A percentile compares a stretch with the other conserved stretches of the same genome.
These are phyloP conservation scores for Kockiozyma suomiensis DNA, from an alignment of 805 yeast species.

Conservation along the genomic window DNA sequence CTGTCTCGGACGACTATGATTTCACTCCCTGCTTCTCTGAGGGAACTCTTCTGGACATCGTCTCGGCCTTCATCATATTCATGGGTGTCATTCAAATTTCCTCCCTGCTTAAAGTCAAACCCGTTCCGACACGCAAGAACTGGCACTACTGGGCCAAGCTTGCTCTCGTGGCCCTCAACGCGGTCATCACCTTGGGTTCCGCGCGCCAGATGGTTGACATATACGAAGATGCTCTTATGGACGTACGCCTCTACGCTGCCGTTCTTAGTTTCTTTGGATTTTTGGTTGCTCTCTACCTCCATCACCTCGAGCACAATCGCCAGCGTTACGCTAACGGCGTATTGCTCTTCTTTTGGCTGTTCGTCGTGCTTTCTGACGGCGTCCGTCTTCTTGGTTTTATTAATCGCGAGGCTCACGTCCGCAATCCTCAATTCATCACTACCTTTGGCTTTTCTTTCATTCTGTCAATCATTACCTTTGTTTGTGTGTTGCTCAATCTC, in stretches of 20 bases:
- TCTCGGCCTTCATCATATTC: slow-evolving; percentile 38
- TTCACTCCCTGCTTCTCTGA: slow-evolving; percentile 47
- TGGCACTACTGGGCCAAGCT: slow-evolving; percentile 34
- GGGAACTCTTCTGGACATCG: slow-evolving; percentile 42
- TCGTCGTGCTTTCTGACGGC: slow-evolving; percentile 47
- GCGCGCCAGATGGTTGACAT: slow-evolving; percentile 31
- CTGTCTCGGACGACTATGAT: slow-evolving; percentile 38
- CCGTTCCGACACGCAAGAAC: slow-evolving; percentile 33
- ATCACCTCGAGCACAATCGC: slow-evolving; percentile 73
- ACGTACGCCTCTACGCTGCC: slow-evolving; percentile 45
- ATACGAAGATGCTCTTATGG: slow-evolving; percentile 40
- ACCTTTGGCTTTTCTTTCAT: slow-evolving; percentile 31
- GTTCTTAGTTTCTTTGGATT: slow-evolving; percentile 49
- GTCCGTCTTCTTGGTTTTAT: slow-evolving; percentile 51
- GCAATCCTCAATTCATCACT: slow-evolving; percentile 24
- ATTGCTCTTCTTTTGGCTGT: slow-evolving; percentile 75
- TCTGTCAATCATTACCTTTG: slow-evolving; percentile 25
- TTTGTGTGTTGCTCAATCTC: slow-evolving; percentile 14
- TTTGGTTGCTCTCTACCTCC: slow-evolving; percentile 56
- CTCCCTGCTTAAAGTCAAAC: slow-evolving; percentile 34
- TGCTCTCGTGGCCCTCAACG: slow-evolving; percentile 35
- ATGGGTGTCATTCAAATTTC: slow-evolving; percentile 40
- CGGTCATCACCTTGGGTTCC: slow-evolving; percentile 29
- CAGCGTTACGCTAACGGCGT: slow-evolving; percentile 65
- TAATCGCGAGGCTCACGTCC: slow-evolving; percentile 29